Evolutionary conservation across 768 basidiomycete genomes (phyloP), one percentile per base, ranked within the genome.

Genomic region (Boletus rufocinnamomeus): DNA sequence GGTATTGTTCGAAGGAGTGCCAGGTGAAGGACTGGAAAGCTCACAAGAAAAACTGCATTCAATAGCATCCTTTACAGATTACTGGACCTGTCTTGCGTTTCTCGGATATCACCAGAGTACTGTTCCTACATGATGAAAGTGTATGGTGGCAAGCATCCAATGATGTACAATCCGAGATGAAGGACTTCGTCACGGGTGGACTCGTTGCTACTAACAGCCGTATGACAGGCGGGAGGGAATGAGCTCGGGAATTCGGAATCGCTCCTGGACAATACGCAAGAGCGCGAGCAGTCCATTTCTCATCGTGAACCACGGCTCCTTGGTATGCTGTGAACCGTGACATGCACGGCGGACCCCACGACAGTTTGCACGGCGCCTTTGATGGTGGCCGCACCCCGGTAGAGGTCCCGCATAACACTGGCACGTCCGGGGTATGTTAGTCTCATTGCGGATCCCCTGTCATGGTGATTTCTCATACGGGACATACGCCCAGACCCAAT

Each of bases 11-110:
- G 11, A 61, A 58, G 51, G 73, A 63, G 3, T 83, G 82, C 56
- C 82, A 83, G 62, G 76, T 71, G 57, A 64, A 68, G 44, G 75
- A 82, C 50, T 83, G 82, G 82, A 79, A 77, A 56, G 58, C 28
- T 35, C 82, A 81, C 65, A 82, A 82, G 65, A 56, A 59, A 14
- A n/a, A 35, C 17, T 80, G 80, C 34, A 40, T 27, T 30, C 32
- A 11, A 48, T 65, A 56, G 50, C 17, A 6, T 19, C 16, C 28
- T 23, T 17, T 23, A 28, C 28, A 27, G n/a, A 16, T 14, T 6
- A 30, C 28, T 30, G 28, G 27, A 23, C 30, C 10, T 23, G 30
- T 32, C 21, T 28, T 27, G 7, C 25, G 10, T 28, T 27, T n/a
- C 50, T 21, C 17, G 10, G 3, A 35, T 50, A 10, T 25, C 48